A percentile compares a stretch with the other conserved stretches of the same genome.
Evolutionary conservation across 2,329 filamentous ascomycete genomes (phyloP).

Genomic region (Cercospora berteroae): DNA sequence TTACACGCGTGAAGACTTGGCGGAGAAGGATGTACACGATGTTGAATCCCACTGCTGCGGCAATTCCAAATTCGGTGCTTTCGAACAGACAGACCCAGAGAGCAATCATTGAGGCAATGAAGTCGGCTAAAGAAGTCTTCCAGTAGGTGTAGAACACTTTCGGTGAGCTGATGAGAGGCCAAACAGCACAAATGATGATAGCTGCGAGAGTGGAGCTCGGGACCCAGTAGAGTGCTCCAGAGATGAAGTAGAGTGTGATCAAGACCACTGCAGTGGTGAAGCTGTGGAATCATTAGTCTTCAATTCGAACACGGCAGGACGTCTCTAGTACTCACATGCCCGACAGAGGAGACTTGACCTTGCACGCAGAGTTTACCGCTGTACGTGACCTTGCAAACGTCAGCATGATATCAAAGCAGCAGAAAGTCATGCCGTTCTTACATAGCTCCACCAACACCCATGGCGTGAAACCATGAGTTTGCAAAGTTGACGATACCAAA

Average conservation of each 20-base stretch:
- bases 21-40: slow-evolving; percentile 56
- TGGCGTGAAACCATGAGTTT: slow-evolving; percentile 63
- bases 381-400: slow-evolving; percentile 51
- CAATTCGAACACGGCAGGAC: background rate
- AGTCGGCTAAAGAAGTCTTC: slow-evolving; percentile 64
- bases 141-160: slow-evolving; percentile 63
- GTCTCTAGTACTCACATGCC: slow-evolving; percentile 42
- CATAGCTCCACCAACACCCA: slow-evolving; percentile 67
- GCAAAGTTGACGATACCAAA: slow-evolving; percentile 50
- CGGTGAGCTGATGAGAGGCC: slow-evolving; percentile 59
- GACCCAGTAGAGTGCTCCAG: slow-evolving; percentile 64
- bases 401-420: background rate
- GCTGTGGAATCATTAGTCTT: background rate
- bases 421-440: background rate
- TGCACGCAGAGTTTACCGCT: slow-evolving; percentile 64
- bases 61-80: slow-evolving; percentile 60
- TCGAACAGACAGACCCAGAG: slow-evolving; percentile 65
- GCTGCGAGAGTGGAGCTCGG: slow-evolving; percentile 57
- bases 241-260: slow-evolving; percentile 59
- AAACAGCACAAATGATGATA: slow-evolving; percentile 65
- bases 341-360: slow-evolving; percentile 61
- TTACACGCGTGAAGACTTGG: slow-evolving; percentile 54
- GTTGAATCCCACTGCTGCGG: slow-evolving; percentile 53
- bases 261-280: slow-evolving; percentile 62
- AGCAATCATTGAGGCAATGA: slow-evolving; percentile 61